Percentiles rank a stretch among this genome's conserved stretches.
Evolutionary conservation across 805 yeast genomes (phyloP).

Genomic region (Starmerella roubikii): DNA sequence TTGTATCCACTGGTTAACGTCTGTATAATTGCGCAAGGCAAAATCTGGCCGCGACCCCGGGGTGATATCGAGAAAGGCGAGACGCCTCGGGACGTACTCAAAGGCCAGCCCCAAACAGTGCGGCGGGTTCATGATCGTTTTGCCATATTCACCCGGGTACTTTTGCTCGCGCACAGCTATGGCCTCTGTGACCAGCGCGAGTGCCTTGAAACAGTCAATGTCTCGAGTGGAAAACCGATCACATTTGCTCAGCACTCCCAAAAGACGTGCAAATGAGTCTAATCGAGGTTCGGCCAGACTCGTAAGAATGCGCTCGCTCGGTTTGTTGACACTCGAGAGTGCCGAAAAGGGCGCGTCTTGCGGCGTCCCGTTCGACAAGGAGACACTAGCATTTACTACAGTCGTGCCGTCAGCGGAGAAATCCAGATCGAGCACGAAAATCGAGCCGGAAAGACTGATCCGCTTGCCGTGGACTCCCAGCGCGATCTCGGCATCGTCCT

Average conservation of each 20-base stretch:
- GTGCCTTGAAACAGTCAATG: slow-evolving; percentile 26
- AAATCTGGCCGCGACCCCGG: slow-evolving; percentile 18
- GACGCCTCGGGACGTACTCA: slow-evolving; percentile 22
- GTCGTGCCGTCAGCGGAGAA: slow-evolving; percentile 4
- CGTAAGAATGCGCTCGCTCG: slow-evolving; percentile 21
- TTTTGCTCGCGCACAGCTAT: slow-evolving; percentile 6
- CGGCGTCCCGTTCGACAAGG: slow-evolving; percentile 21
- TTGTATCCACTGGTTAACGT: slow-evolving; percentile 14
- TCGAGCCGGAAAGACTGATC: slow-evolving; percentile 28
- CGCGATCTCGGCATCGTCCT: slow-evolving; percentile 9
- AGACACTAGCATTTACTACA: slow-evolving; percentile 21
- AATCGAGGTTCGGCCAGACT: slow-evolving; percentile 25
- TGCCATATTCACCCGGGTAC: slow-evolving; percentile 19
- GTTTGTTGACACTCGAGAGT: slow-evolving; percentile 18
- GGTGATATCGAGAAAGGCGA: slow-evolving; percentile 18
- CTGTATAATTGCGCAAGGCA: slow-evolving; percentile 8
- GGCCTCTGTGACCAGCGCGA: slow-evolving; percentile 25
- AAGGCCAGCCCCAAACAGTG: slow-evolving; percentile 24
- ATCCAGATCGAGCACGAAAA: slow-evolving; percentile 27
- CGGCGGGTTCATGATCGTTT: slow-evolving; percentile 23
- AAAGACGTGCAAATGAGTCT: slow-evolving; percentile 24
- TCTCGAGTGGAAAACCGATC: slow-evolving; percentile 26
- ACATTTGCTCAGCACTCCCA: slow-evolving; percentile 25
- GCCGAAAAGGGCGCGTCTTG: slow-evolving; percentile 19
- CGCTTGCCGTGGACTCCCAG: slow-evolving; percentile 23